Evolutionary conservation across 2,329 filamentous ascomycete genomes (phyloP).

Genomic region (Phialophora chinensis): DNA sequence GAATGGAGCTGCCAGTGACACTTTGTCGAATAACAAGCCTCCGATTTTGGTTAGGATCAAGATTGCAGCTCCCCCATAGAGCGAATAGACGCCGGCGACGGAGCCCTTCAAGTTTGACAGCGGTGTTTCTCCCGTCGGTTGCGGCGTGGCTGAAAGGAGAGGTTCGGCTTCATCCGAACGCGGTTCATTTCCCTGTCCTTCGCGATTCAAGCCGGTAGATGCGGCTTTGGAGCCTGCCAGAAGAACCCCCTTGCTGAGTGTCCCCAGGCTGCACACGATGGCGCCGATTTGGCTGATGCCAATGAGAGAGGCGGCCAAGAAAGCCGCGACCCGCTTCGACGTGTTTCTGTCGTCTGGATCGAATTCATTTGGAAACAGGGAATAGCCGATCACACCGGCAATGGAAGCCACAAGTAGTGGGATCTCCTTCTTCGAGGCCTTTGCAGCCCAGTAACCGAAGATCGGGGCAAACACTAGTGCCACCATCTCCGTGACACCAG

Average conservation of each 20-base stretch:
- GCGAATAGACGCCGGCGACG: conserved; percentile 91
- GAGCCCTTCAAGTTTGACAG: conserved; percentile 79
- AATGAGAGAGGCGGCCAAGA: conserved; percentile 77
- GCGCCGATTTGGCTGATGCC: conserved; percentile 94
- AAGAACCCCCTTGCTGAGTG: conserved; percentile 81
- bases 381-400: conserved; percentile 79
- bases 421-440: conserved; percentile 68
- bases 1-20: conserved; percentile 79
- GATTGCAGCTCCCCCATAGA: conserved; percentile 89
- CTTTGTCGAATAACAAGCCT: conserved; percentile 80
- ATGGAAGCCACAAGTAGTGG: conserved; percentile 75
- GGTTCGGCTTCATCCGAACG: conserved; percentile 15
- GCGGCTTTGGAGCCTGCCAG: conserved; percentile 40
- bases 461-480: conserved; percentile 83
- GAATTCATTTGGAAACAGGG: conserved; percentile 73
- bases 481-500: conserved; percentile 84
- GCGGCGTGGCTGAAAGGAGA: conserved; percentile 13
- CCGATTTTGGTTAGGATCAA: conserved; percentile 89
- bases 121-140: conserved; percentile 38
- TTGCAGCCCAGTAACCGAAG: conserved; percentile 84
- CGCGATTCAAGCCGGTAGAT: conserved; percentile 7
- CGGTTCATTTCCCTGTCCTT: not conserved
- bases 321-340: conserved; percentile 71
- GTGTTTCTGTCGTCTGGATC: conserved; percentile 77
- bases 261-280: conserved; percentile 92